These are phyloP conservation scores for Eucalyptus brandiana DNA, from an alignment of 345 rosid species.

Conservation along the genomic window DNA sequence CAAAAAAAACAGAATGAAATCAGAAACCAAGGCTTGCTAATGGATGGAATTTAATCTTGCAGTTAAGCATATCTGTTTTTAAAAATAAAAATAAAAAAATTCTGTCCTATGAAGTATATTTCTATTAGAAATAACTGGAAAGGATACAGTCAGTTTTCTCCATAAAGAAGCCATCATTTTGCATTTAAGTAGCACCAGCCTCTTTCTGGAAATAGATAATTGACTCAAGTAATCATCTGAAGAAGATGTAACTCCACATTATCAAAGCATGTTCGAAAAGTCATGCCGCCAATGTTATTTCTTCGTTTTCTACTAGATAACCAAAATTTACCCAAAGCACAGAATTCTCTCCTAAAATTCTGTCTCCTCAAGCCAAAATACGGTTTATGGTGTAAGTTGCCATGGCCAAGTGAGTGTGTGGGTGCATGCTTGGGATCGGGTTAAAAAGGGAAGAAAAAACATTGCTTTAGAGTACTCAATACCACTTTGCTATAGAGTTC, in stretches of 20 bases:
- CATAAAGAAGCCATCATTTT: neutral
- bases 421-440: neutral
- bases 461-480: neutral
- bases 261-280: neutral
- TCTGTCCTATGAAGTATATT: neutral
- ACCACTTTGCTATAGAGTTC: conserved; percentile 59
- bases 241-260: neutral
- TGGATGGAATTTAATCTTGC: neutral
- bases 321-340: neutral
- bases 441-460: neutral
- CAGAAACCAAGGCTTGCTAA: neutral
- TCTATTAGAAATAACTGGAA: neutral
- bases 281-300: neutral
- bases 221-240: neutral
- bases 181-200: neutral
- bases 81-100: neutral
- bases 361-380: neutral
- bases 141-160: neutral
- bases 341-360: neutral
- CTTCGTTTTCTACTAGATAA: neutral
- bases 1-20: neutral
- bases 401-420: neutral
- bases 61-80: neutral
- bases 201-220: neutral
- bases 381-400: neutral